Evolutionary conservation across 1,139 yeast genomes (phyloP), one percentile per base, ranked within the genome.

Genomic region (Taphrina betulina): DNA sequence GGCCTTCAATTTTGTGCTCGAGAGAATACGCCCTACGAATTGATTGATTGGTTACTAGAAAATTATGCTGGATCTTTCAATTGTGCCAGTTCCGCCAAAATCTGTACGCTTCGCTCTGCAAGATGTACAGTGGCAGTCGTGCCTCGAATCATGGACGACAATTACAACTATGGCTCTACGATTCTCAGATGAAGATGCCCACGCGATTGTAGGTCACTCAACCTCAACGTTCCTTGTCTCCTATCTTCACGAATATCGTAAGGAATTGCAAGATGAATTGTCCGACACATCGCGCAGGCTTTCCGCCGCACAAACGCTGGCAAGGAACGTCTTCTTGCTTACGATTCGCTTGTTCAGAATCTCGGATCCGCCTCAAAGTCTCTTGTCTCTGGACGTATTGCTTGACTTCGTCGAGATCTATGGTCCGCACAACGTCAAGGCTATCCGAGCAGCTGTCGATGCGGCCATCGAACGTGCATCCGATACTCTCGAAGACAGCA

Each of bases 241-340:
- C 5, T 43, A 31, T 19, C 29, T 43, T 3, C 16, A 31, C 14
- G 48, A 43, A 28, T 20, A 28, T 3, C n/a, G 48, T 20, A 33
- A 7, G 12, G 48, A 43, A 14, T 5, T 31, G 5, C 19, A 16
- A 7, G 48, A 43, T 43, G 24, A 29, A 7, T 19, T 29, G 17
- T 43, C 48, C 4, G 48, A 43, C 23, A 28, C 29, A 12, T 43
- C 48, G 5, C 7, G 48, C 12, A 29, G 48, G 14, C 24, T 43
- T 5, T 24, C 36, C 14, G 17, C 28, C 10, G 23, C 8, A 14
- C 26, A 10, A 4, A 22, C 17, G 5, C 29, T 43, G 5, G 12
- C 28, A 4, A 43, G n/a, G 29, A 29, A 31, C n/a, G 48, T 43
- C 7, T 43, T 10, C 16, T 5, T 43, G 26, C 14, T 43, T 5